A percentile compares a stretch with the other conserved stretches of the same genome.
Conservation (phyloP, 768 basidiomycete genomes). For the Macrocybe gigantea region DNA sequence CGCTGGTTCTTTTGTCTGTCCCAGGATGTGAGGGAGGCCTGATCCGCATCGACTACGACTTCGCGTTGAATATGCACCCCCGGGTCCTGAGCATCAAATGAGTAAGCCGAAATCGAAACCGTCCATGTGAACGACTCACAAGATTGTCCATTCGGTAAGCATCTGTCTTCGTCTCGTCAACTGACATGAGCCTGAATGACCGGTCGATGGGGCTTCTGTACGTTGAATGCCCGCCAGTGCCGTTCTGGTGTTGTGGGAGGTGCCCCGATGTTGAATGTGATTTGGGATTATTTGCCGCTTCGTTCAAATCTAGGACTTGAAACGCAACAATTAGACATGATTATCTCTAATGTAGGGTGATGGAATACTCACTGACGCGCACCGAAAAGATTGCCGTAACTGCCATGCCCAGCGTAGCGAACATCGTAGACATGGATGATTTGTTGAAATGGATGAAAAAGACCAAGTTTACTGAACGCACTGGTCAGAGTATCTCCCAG, state of each 20-base stretch:
- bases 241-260: conserved; percentile 3
- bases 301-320: conserved; percentile 11
- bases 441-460: conserved; percentile 15
- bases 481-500: background rate
- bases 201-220: conserved; percentile 11
- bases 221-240: conserved; percentile 5
- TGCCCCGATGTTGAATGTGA: conserved; percentile 1
- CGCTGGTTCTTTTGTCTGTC: conserved; percentile 2
- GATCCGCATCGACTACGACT: conserved; percentile 11
- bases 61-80: conserved; percentile 12
- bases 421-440: conserved; percentile 14
- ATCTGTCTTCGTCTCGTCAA: conserved; percentile 8
- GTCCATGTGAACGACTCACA: background rate
- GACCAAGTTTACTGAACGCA: conserved; percentile 11
- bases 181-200: conserved; percentile 6
- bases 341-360: background rate
- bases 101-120: background rate
- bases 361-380: conserved; percentile 12
- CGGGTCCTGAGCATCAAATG: conserved; percentile 3
- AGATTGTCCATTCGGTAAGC: conserved; percentile 9
- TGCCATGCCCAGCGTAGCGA: conserved; percentile 16
- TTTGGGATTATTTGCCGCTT: background rate
- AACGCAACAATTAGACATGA: background rate
- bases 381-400: conserved; percentile 13
- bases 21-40: conserved; percentile 8